Evolutionary conservation across 768 basidiomycete genomes (phyloP).

Genomic region (Zangia roseola): DNA sequence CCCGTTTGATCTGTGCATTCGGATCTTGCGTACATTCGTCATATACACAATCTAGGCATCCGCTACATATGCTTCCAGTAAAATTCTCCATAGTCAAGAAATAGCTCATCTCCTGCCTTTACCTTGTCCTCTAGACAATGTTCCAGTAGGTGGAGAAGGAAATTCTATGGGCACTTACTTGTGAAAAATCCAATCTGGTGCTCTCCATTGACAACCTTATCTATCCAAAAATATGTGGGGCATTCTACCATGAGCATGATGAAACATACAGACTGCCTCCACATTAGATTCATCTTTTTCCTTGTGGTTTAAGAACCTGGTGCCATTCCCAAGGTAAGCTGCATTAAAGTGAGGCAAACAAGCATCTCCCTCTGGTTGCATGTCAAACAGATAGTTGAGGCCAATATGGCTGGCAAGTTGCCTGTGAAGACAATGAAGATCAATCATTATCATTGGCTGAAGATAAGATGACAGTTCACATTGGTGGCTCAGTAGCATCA

Average conservation of each 20-base stretch:
- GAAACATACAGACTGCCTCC: slow-evolving; percentile 27
- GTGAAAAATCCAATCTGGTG: slow-evolving; percentile 37
- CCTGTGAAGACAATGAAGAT: slow-evolving; percentile 4
- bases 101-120: slow-evolving; percentile 33
- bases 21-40: too few species aligned
- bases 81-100: slow-evolving; percentile 34
- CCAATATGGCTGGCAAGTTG: slow-evolving; percentile 5
- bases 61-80: too few species aligned
- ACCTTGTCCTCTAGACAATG: slow-evolving; percentile 22
- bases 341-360: slow-evolving; percentile 33
- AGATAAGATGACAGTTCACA: background rate
- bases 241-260: background rate
- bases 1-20: slow-evolving; percentile 14
- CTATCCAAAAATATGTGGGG: slow-evolving; percentile 13
- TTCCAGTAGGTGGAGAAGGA: background rate
- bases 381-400: slow-evolving; percentile 38
- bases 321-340: slow-evolving; percentile 42
- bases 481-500: slow-evolving; percentile 13
- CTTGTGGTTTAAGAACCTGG: slow-evolving; percentile 44
- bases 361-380: background rate
- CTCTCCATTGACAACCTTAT: slow-evolving; percentile 32
- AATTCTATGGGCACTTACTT: slow-evolving; percentile 24
- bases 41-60: too few species aligned
- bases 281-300: slow-evolving; percentile 16
- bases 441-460: background rate